Evolutionary conservation across 495 filamentous ascomycete genomes (phyloP), one percentile per base, ranked within the genome.

Genomic region (Aspergillus biplanus): DNA sequence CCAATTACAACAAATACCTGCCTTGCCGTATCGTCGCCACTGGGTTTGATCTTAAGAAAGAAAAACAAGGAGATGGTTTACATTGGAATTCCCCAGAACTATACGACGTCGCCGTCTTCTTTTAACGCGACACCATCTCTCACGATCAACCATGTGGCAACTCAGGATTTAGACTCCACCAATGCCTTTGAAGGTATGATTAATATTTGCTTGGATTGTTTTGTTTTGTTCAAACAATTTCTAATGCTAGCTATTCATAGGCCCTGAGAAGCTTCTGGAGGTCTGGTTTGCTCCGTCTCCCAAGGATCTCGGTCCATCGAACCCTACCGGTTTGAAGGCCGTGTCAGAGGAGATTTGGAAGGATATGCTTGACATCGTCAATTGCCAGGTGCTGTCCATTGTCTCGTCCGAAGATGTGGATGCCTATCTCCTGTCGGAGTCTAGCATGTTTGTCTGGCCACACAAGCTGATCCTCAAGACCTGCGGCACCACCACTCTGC

Each of bases 391-490:
- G 50, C 86, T 99, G 42, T 99, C 96, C 11, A 87, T 96, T 64
- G 85, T 99, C 55, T 87, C 93, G 68, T 96, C 93, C n/a, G 92
- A 97, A 64, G 87, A 96, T 76, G 89, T 97, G 60, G 96, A 99
- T 74, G 96, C 96, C 66, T 99, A 99, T 69, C 86, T 99, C 35
- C 86, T 99, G 56, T 98, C 95, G 56, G 96, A 99, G 78, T 98
- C 96, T 18, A 98, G 95, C 87, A 81, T 99, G 94, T 99, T 99
- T 75, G 93, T 99, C 67, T 99, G 96, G 75, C 93, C 93, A 27
- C 95, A 99, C 86, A 99, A 99, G 81, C 81, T 99, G 53, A 96
- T 99, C 66, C 83, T 99, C 50, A 99, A 99, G 87, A 99, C 96
- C 11, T 99, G 96, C 71, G 96, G 96, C 56, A 99, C 96, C 7